Percentiles rank a stretch among this genome's conserved stretches.
Conservation (phyloP, 192 early-diverging fungal genomes). For the Backusella tuberculispora region DNA sequence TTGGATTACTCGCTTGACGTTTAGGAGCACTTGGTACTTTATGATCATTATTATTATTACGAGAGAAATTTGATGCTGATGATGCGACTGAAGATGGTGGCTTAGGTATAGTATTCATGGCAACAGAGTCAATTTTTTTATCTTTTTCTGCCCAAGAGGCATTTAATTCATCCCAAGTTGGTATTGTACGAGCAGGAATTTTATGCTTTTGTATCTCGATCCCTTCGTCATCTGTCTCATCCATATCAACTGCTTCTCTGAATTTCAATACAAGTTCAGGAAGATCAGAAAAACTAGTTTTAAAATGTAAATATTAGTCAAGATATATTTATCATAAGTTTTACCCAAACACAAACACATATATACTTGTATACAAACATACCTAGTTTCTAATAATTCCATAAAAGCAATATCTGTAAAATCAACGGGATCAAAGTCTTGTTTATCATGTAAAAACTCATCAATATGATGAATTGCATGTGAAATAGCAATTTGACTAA, state of each 20-base stretch:
- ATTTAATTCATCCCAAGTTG: neutral
- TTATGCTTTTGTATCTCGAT: neutral
- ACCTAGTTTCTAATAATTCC: slow-evolving; percentile 13
- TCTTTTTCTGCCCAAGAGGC: neutral
- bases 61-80: neutral
- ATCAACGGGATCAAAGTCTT: slow-evolving; percentile 4
- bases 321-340: too few relatives aligned
- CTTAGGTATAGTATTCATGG: neutral
- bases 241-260: slow-evolving; percentile 14
- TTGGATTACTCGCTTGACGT: neutral
- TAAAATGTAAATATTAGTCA: neutral
- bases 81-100: neutral
- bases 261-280: neutral
- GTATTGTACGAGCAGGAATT: neutral
- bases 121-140: neutral
- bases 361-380: neutral
- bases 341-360: too few relatives aligned
- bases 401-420: slow-evolving; percentile 8
- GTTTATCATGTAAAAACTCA: neutral
- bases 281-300: slow-evolving; percentile 9
- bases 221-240: neutral
- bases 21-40: neutral
- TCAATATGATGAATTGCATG: slow-evolving; percentile 4
- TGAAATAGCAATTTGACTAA: neutral
- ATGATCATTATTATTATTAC: neutral